phyloP scores from a whole-genome alignment of 352 stramenopile genomes.

The Globisporangium viniferum region DNA sequence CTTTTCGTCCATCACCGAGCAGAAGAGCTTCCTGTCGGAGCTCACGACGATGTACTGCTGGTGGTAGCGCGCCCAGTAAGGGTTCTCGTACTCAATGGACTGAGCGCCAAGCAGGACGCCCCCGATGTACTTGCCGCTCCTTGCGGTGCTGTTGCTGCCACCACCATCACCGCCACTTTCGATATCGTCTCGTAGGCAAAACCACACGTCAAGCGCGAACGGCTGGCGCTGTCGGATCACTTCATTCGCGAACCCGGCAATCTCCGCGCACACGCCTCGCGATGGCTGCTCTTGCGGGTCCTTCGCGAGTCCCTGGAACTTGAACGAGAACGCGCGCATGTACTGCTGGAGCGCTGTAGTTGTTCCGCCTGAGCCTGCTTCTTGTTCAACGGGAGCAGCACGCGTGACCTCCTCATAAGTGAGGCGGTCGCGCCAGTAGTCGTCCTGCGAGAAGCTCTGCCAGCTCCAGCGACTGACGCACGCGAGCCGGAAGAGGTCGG shows the following conservation, averaged over 20 bases:
- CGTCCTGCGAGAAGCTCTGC: slow-evolving; percentile 1
- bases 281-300: not conserved
- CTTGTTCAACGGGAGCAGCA: not conserved
- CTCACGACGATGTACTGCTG: slow-evolving; percentile 4
- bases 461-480: slow-evolving; percentile 2
- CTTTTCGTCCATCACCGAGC: not conserved
- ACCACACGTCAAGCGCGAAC: not conserved
- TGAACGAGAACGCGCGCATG: slow-evolving; percentile 8
- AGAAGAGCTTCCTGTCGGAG: not conserved
- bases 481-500: slow-evolving; percentile 1
- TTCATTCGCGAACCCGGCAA: not conserved
- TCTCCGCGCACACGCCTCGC: not conserved
- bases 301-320: not conserved
- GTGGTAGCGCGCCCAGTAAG: not conserved
- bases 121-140: not conserved
- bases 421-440: slow-evolving; percentile 1
- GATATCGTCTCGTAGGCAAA: not conserved
- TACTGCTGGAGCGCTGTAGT: not conserved
- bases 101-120: not conserved
- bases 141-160: not conserved
- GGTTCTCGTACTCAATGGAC: not conserved
- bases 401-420: not conserved
- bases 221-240: not conserved
- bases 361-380: not conserved
- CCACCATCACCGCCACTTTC: not conserved